Evolutionary conservation across 495 filamentous ascomycete species (phyloP).

Genomic region (Schizothecium vesticola): DNA sequence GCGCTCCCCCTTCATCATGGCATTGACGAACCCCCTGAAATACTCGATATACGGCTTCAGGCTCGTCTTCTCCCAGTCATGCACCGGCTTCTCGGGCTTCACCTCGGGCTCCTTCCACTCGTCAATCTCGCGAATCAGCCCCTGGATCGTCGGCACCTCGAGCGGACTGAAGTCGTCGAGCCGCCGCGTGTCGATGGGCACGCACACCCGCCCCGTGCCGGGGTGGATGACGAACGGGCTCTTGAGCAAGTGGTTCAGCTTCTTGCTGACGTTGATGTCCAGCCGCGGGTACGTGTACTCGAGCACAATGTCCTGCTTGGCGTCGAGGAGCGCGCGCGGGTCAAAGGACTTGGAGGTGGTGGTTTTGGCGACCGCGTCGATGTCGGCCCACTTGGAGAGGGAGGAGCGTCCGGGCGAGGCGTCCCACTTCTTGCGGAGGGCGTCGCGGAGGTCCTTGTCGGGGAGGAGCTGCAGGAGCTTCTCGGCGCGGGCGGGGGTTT

Average conservation of each 20-base stretch:
- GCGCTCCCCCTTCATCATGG: constrained; percentile 75
- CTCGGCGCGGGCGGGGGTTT: constrained; percentile 56
- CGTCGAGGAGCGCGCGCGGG: constrained; percentile 63
- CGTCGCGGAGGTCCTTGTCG: constrained; percentile 64
- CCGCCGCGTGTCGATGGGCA: constrained; percentile 72
- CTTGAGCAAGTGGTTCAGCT: constrained; percentile 95
- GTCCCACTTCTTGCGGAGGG: constrained; percentile 85
- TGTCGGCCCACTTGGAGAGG: constrained; percentile 84
- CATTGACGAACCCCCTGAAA: constrained; percentile 75
- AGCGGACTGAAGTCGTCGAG: constrained; percentile 82
- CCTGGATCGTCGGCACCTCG: constrained; percentile 77
- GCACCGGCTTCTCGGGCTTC: constrained; percentile 39
- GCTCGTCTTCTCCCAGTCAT: constrained; percentile 96
- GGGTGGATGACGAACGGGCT: constrained; percentile 95
- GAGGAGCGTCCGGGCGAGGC: constrained; percentile 70
- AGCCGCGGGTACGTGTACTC: constrained; percentile 98
- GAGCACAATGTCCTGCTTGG: constrained; percentile 88
- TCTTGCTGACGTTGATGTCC: constrained; percentile 93
- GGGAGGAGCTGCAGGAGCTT: constrained; percentile 74
- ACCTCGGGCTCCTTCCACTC: constrained; percentile 49
- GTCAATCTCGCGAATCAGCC: constrained; percentile 76
- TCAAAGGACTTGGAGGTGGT: constrained; percentile 62
- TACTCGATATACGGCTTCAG: constrained; percentile 87
- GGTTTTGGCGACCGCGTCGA: constrained; percentile 74
- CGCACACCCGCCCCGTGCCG: constrained; percentile 87